Evolutionary conservation across 768 basidiomycete species (phyloP), one percentile per base, ranked within the genome.

Genomic region (Termitomyces sp.): DNA sequence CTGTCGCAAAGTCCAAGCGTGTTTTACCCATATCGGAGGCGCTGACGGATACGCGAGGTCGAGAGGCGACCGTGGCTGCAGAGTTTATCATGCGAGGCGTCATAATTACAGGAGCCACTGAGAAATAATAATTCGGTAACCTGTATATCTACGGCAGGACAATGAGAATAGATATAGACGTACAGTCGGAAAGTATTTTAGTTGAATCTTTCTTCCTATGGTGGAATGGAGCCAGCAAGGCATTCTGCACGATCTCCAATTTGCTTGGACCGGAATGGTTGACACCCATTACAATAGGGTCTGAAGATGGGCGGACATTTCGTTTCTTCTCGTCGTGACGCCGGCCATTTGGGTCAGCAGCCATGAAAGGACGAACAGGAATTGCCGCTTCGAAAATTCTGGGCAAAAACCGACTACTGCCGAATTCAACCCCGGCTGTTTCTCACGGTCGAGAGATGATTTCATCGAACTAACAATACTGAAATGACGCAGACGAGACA

Each of bases 31-130:
- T 58, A 42, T 64, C 68, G n/a, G 73, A 63, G 45, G 58, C 68
- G 16, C 65, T 64, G 40, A 78, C 62, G 32, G 73, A 73, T 18
- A 66, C 64, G 45, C 69, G 73, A 45, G 75, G 70, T 43, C 81
- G 74, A 28, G 85, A 79, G n/a, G 85, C 81, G 4, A 83, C 81
- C n/a, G 85, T 85, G 3, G 88, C 79, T 7, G 88, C 80, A 22
- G 84, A 81, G 58, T 80, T 83, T 60, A 92, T 82, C 83, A 93
- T 87, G 56, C 85, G 79, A 24, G 92, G 92, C 2, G 91, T 93
- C 90, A 94, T 92, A 64, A 94, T 90, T 60, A 87, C 86, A 13
- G 92, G 92, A 14, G 92, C 92, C 69, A 94, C 92, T 86, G 66
- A 50, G 57, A 36, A 56, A 45, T 44, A 43, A 50, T 10, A 35